These are phyloP conservation scores for Entomortierella chlamydospora DNA, from an alignment of 192 early-diverging fungal species.

Conservation along the genomic window DNA sequence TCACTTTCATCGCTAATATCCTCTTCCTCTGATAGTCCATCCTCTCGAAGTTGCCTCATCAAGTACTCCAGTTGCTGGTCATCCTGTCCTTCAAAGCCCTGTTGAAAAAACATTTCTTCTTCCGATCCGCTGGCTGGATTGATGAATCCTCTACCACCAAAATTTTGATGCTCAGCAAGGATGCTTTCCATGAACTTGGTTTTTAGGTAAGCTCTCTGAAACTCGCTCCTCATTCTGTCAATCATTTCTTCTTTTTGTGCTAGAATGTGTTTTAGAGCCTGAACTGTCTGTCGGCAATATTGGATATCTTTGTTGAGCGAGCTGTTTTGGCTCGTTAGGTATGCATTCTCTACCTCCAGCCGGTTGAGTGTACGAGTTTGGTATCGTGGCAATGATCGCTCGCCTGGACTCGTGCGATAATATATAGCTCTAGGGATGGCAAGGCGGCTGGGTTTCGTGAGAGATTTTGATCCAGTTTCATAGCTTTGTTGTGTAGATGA, in stretches of 20 bases:
- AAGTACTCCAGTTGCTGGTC: neutral
- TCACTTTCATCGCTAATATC: constrained; percentile 9
- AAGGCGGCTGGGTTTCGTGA: neutral
- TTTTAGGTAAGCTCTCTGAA: constrained; percentile 14
- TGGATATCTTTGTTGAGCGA: constrained; percentile 33
- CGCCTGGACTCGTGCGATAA: neutral
- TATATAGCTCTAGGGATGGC: neutral
- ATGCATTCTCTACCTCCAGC: constrained; percentile 45
- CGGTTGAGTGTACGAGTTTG: constrained; percentile 27
- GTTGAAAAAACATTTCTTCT: neutral
- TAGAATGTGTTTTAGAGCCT: constrained; percentile 23
- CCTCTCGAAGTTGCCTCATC: neutral
- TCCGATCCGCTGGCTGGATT: neutral
- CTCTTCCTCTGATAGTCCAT: neutral
- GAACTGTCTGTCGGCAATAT: constrained; percentile 32
- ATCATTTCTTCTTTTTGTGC: constrained; percentile 31
- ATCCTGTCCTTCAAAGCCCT: neutral
- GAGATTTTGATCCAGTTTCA: neutral
- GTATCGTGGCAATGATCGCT: neutral
- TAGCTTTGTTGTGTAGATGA: neutral
- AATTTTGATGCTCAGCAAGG: constrained; percentile 8
- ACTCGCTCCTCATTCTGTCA: constrained; percentile 18
- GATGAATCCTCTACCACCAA: neutral
- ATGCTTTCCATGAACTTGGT: constrained; percentile 39
- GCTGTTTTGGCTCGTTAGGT: constrained; percentile 28